A percentile compares a stretch with the other conserved stretches of the same genome.
phyloP scores from a whole-genome alignment of 768 basidiomycete genomes.

The Cyathus striatus region DNA sequence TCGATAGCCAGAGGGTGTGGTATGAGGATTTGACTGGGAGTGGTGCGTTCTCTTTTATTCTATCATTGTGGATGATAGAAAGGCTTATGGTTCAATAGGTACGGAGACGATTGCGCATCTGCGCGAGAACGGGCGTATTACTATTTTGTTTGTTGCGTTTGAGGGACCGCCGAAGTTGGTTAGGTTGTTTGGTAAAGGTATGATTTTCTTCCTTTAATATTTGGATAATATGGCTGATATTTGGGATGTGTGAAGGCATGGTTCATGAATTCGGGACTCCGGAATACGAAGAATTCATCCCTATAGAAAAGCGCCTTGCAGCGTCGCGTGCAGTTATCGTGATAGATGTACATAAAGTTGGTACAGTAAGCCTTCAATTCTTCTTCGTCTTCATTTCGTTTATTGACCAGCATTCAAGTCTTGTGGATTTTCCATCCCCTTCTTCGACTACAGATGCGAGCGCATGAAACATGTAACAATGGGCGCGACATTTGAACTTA shows the following conservation, averaged over 20 bases:
- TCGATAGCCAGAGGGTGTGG: slow-evolving; percentile 47
- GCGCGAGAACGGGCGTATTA: slow-evolving; percentile 59
- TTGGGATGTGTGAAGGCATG: slow-evolving; percentile 37
- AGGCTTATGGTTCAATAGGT: slow-evolving; percentile 31
- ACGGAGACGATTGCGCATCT: slow-evolving; percentile 57
- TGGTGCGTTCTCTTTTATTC: slow-evolving; percentile 28
- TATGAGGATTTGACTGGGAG: slow-evolving; percentile 67
- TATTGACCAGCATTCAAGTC: neutral
- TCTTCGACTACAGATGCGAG: neutral
- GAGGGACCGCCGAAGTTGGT: slow-evolving; percentile 54
- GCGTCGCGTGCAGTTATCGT: slow-evolving; percentile 54
- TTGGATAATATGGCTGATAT: neutral
- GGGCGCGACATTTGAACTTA: neutral
- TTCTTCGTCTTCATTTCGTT: neutral
- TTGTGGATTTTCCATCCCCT: neutral
- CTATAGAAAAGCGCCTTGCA: slow-evolving; percentile 35
- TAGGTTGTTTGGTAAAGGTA: slow-evolving; percentile 57
- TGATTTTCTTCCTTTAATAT: neutral
- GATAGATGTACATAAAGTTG: slow-evolving; percentile 51
- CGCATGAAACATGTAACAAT: neutral
- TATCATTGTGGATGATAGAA: neutral
- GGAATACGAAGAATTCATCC: slow-evolving; percentile 46
- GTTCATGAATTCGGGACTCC: slow-evolving; percentile 55
- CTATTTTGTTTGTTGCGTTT: slow-evolving; percentile 57
- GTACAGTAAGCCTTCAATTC: slow-evolving; percentile 20